Evolutionary conservation across 2,329 filamentous ascomycete species (phyloP).

Genomic region (Venturia asperata): DNA sequence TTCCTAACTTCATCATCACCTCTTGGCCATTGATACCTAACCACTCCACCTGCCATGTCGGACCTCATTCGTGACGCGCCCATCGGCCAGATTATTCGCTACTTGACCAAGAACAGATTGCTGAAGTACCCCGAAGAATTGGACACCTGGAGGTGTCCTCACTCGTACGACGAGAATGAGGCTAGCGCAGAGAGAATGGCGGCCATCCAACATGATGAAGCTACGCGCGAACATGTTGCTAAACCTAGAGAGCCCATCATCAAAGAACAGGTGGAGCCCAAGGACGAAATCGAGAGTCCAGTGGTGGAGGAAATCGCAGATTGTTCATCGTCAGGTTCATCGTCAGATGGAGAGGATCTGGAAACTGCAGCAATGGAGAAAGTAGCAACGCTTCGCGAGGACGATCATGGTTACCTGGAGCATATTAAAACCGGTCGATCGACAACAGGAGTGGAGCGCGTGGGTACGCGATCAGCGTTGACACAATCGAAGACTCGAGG

Average conservation of each 20-base stretch:
- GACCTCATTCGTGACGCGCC: conserved; percentile 47
- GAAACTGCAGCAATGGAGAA: conserved; percentile 2
- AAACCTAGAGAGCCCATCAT: background rate
- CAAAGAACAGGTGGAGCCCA: conserved; percentile 9
- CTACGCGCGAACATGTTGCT: conserved; percentile 2
- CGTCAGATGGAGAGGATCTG: background rate
- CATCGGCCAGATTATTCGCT: conserved; percentile 53
- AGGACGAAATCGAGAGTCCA: conserved; percentile 7
- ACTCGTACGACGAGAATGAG: conserved; percentile 30
- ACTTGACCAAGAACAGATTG: conserved; percentile 44
- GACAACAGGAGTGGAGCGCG: conserved; percentile 28
- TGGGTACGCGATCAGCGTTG: conserved; percentile 34
- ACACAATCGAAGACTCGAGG: conserved; percentile 31
- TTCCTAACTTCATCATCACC: background rate
- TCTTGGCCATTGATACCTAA: background rate
- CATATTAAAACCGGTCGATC: conserved; percentile 20
- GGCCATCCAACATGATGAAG: conserved; percentile 3
- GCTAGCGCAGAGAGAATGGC: conserved; percentile 5
- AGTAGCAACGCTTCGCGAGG: conserved; percentile 14
- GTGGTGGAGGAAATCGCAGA: background rate
- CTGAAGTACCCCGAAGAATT: conserved; percentile 56
- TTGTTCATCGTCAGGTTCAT: background rate
- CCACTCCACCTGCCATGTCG: conserved; percentile 8
- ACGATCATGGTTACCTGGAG: conserved; percentile 22
- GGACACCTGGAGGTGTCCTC: conserved; percentile 47